Percentiles rank a stretch among this genome's conserved stretches.
Evolutionary conservation across 1,139 yeast genomes (phyloP).

Genomic region (Blastobotrys arbuscula): DNA sequence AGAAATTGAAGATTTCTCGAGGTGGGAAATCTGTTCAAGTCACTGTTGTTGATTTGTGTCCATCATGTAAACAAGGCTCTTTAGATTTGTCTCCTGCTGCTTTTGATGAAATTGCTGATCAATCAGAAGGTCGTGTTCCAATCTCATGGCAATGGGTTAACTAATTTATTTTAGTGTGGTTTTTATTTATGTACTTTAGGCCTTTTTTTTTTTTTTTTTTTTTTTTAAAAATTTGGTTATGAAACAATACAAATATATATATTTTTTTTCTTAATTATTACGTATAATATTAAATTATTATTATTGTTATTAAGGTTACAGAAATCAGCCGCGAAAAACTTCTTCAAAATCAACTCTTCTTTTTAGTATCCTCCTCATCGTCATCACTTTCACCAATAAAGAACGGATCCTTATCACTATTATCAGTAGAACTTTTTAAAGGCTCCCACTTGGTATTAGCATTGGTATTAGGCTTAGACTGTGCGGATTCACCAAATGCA

Average conservation of each 20-base stretch:
- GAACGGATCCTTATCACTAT: slow-evolving; percentile 60
- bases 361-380: slow-evolving; percentile 39
- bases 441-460: slow-evolving; percentile 54
- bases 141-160: slow-evolving; percentile 43
- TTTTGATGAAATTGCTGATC: slow-evolving; percentile 43
- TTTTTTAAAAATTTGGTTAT: neutral
- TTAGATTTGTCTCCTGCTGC: slow-evolving; percentile 51
- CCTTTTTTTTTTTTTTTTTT: neutral
- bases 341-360: neutral
- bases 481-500: slow-evolving; percentile 29
- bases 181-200: slow-evolving; percentile 2
- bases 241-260: neutral
- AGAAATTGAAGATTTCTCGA: slow-evolving; percentile 41
- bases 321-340: neutral
- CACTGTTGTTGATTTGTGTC: slow-evolving; percentile 51
- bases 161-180: neutral
- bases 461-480: slow-evolving; percentile 8
- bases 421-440: slow-evolving; percentile 51
- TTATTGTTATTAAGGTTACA: neutral
- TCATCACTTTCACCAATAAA: slow-evolving; percentile 77
- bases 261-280: neutral
- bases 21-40: slow-evolving; percentile 45
- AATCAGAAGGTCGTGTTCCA: slow-evolving; percentile 42
- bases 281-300: neutral
- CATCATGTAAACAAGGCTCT: slow-evolving; percentile 43